phyloP scores from a whole-genome alignment of 352 stramenopile genomes.

The Phytopythium chamaehyphon region DNA sequence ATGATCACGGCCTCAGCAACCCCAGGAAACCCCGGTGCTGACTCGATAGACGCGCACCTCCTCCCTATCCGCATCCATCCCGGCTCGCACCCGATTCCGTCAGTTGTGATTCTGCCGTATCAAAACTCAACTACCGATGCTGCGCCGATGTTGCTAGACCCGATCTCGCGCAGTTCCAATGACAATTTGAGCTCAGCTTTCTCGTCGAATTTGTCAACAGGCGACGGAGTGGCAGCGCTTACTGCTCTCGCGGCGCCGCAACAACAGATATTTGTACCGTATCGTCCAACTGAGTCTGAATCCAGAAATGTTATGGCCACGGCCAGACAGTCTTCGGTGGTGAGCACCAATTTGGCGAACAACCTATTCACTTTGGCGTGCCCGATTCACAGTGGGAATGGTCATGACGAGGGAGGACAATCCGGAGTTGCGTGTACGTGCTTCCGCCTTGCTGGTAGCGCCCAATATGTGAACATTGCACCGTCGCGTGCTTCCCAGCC shows the following conservation, averaged over 20 bases:
- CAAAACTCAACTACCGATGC: neutral
- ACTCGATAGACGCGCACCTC: neutral
- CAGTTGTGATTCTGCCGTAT: slow-evolving; percentile 30
- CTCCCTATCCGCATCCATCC: slow-evolving; percentile 3
- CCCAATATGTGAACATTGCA: slow-evolving; percentile 24
- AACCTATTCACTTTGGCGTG: slow-evolving; percentile 24
- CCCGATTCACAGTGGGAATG: slow-evolving; percentile 17
- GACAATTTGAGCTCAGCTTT: no score
- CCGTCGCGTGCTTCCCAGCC: slow-evolving; percentile 13
- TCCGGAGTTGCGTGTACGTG: slow-evolving; percentile 24
- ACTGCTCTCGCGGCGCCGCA: slow-evolving; percentile 9
- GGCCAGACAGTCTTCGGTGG: neutral
- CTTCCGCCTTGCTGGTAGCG: slow-evolving; percentile 21
- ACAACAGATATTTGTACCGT: slow-evolving; percentile 3
- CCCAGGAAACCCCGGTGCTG: no score
- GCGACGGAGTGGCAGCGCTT: slow-evolving; percentile 14
- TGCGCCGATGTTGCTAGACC: no score
- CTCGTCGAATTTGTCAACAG: neutral
- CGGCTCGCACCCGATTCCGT: slow-evolving; percentile 17
- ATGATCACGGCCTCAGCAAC: no score
- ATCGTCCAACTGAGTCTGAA: neutral
- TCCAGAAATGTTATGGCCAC: neutral
- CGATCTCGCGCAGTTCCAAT: no score
- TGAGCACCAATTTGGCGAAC: slow-evolving; percentile 7
- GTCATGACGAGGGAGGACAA: slow-evolving; percentile 2